Evolutionary conservation across 805 yeast genomes (phyloP).

Genomic region (Kodamaea neixiangensis): DNA sequence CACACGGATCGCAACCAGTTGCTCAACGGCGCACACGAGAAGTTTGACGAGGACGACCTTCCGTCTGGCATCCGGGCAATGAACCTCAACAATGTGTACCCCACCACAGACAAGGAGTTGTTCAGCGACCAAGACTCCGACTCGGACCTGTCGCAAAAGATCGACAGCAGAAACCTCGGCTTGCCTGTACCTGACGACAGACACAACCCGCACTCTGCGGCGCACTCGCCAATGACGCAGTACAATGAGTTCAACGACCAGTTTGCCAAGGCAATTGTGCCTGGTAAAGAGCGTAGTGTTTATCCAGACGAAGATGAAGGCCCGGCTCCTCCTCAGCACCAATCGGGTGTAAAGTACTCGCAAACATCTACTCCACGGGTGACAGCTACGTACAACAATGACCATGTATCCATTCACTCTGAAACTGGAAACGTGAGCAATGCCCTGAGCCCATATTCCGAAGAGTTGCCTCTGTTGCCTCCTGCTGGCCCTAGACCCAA

Average conservation of each 20-base stretch:
- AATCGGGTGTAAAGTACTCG: conserved; percentile 6
- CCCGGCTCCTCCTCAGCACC: conserved; percentile 26
- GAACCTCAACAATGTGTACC: conserved; percentile 33
- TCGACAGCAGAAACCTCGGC: conserved; percentile 9
- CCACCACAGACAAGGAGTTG: conserved; percentile 38
- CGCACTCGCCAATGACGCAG: conserved; percentile 45
- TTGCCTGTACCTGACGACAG: conserved; percentile 32
- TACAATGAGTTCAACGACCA: conserved; percentile 44
- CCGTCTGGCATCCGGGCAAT: conserved; percentile 33
- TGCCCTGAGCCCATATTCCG: conserved; percentile 20
- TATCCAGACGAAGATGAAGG: conserved; percentile 17
- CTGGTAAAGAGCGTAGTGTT: conserved; percentile 13
- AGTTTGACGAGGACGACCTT: conserved; percentile 34
- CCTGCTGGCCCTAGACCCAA: conserved; percentile 25
- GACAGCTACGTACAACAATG: conserved; percentile 7
- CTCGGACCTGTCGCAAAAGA: conserved; percentile 10
- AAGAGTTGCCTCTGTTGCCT: conserved; percentile 15
- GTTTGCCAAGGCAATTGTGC: conserved; percentile 26
- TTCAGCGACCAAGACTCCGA: conserved; percentile 35
- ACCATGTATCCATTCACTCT: conserved; percentile 26
- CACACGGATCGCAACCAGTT: conserved; percentile 34
- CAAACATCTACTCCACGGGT: conserved; percentile 16
- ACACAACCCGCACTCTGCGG: conserved; percentile 38
- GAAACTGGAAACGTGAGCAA: conserved; percentile 24
- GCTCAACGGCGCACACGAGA: conserved; percentile 39